These are phyloP conservation scores for Schoenoplectus triqueter DNA, from an alignment of 202 grass and related monocot species.

Conservation along the genomic window DNA sequence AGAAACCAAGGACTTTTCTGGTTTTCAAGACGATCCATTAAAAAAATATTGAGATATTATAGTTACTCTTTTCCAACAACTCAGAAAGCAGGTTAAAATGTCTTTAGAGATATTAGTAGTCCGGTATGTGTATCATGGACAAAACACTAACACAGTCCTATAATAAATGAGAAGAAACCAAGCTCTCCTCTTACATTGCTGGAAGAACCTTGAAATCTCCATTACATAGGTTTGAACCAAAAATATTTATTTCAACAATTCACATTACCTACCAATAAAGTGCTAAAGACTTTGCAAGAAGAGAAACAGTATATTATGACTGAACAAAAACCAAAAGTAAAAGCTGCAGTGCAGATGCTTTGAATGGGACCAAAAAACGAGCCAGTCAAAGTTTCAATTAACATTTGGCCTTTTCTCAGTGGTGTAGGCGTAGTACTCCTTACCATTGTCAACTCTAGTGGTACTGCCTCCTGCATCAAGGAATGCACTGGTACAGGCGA, in stretches of 20 bases:
- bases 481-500: constrained; percentile 67
- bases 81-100: not conserved
- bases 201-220: constrained; percentile 14
- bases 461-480: constrained; percentile 81
- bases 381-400: constrained; percentile 43
- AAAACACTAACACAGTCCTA: not conserved
- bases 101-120: not conserved
- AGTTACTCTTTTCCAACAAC: no score
- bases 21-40: no score
- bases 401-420: constrained; percentile 59
- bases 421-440: constrained; percentile 73
- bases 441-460: constrained; percentile 80
- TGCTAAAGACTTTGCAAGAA: constrained; percentile 39
- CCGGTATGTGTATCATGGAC: not conserved
- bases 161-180: not conserved
- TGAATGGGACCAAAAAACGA: constrained; percentile 33
- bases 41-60: no score
- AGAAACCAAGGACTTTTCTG: no score
- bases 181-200: constrained; percentile 10
- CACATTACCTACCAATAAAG: constrained; percentile 43
- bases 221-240: constrained; percentile 19
- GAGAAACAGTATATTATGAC: constrained; percentile 28
- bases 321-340: constrained; percentile 36
- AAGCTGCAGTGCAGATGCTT: constrained; percentile 41
- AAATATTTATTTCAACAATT: constrained; percentile 33